Evolutionary conservation across 2,329 filamentous ascomycete genomes (phyloP).

Genomic region (Neurospora crassa): DNA sequence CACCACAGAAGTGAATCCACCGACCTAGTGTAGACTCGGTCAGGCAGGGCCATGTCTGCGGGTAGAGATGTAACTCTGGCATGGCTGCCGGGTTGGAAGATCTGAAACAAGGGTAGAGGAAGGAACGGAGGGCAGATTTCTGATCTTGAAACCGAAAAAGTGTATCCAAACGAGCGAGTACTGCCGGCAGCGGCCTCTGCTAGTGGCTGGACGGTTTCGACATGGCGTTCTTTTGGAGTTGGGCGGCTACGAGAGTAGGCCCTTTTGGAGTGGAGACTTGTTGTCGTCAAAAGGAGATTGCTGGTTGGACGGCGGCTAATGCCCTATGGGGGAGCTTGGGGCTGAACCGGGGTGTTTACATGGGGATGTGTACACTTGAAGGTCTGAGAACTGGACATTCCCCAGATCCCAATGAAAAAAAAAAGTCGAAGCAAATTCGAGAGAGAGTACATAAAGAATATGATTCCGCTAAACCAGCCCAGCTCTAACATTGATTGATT

Average conservation of each 20-base stretch:
- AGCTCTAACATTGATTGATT: background rate
- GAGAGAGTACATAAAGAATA: background rate
- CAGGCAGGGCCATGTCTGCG: constrained; percentile 1
- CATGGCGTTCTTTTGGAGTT: constrained; percentile 39
- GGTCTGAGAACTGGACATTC: background rate
- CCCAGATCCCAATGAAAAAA: background rate
- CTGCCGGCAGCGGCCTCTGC: constrained; percentile 31
- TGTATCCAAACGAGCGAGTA: constrained; percentile 39
- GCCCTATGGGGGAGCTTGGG: constrained; percentile 15
- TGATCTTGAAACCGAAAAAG: constrained; percentile 40
- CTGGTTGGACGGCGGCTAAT: constrained; percentile 26
- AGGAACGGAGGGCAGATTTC: constrained; percentile 20
- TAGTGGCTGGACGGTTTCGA: constrained; percentile 39
- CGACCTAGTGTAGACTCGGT: background rate
- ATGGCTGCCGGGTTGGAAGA: constrained; percentile 19
- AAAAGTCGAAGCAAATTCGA: background rate
- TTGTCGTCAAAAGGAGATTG: constrained; percentile 13
- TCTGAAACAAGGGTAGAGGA: constrained; percentile 26
- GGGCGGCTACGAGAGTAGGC: constrained; percentile 33
- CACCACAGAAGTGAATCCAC: constrained; percentile 1
- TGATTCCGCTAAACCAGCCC: background rate
- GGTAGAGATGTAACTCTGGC: constrained; percentile 10
- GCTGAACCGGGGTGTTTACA: constrained; percentile 6
- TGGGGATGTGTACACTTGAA: background rate
- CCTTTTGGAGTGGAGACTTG: constrained; percentile 13